Percentiles rank a stretch among this genome's conserved stretches.
These are phyloP conservation scores for Fusarium sp. DNA, from an alignment of 2,329 filamentous ascomycete species.

Conservation along the genomic window DNA sequence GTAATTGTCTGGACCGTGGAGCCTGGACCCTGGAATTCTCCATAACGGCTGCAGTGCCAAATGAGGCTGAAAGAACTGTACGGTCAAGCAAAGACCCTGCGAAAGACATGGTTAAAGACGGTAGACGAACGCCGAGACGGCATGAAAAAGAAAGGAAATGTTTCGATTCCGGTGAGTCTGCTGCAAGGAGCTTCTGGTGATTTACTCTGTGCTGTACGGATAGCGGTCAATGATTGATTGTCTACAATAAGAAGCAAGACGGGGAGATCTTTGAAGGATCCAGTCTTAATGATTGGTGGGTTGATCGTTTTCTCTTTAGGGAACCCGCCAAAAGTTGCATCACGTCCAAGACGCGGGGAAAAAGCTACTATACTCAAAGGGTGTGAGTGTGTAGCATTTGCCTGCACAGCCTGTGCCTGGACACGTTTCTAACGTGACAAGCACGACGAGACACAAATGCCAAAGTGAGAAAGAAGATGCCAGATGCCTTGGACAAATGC, in stretches of 20 bases:
- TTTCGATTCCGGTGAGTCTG: not conserved
- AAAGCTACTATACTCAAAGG: slow-evolving; percentile 5
- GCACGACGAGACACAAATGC: not conserved
- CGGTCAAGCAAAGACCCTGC: not conserved
- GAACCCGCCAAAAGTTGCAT: slow-evolving; percentile 10
- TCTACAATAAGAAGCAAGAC: not conserved
- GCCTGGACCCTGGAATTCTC: slow-evolving; percentile 30
- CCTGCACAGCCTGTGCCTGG: not conserved
- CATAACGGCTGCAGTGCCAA: slow-evolving; percentile 26
- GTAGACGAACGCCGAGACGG: not conserved
- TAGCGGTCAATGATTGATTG: not conserved
- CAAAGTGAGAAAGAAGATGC: slow-evolving; percentile 1
- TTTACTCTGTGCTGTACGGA: not conserved
- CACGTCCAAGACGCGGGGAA: slow-evolving; percentile 23
- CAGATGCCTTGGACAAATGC: slow-evolving; percentile 10
- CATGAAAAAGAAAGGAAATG: not conserved
- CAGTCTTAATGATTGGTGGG: slow-evolving; percentile 20
- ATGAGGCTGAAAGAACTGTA: slow-evolving; percentile 27
- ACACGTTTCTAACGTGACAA: slow-evolving; percentile 3
- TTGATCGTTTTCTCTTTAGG: slow-evolving; percentile 5
- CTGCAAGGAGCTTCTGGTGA: slow-evolving; percentile 5
- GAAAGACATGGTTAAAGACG: slow-evolving; percentile 4
- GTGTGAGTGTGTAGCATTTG: not conserved
- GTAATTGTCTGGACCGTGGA: slow-evolving; percentile 28
- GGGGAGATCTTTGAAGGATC: not conserved